Evolutionary conservation across 2,329 filamentous ascomycete genomes (phyloP).

Genomic region (Curvularia hawaiiensis): DNA sequence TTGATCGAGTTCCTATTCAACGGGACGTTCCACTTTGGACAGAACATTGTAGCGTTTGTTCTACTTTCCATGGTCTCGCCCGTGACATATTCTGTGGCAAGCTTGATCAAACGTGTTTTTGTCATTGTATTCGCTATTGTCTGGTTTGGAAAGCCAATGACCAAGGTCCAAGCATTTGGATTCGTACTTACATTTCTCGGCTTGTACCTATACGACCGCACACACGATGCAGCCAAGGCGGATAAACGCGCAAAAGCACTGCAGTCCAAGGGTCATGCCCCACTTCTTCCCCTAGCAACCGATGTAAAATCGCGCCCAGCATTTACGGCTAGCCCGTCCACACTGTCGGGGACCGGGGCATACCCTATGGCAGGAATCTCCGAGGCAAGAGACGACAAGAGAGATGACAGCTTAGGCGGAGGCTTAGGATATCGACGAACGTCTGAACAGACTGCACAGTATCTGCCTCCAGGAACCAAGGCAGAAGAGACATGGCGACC

Average conservation of each 20-base stretch:
- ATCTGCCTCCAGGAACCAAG: slow-evolving; percentile 79
- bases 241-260: slow-evolving; percentile 73
- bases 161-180: slow-evolving; percentile 78
- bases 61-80: slow-evolving; percentile 92
- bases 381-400: slow-evolving; percentile 57
- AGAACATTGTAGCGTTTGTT: slow-evolving; percentile 94
- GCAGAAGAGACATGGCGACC: slow-evolving; percentile 81
- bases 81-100: slow-evolving; percentile 96
- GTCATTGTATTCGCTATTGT: slow-evolving; percentile 94
- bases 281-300: slow-evolving; percentile 69
- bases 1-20: slow-evolving; percentile 94
- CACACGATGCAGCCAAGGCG: slow-evolving; percentile 83
- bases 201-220: slow-evolving; percentile 94
- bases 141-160: slow-evolving; percentile 94
- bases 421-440: slow-evolving; percentile 53
- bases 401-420: slow-evolving; percentile 58
- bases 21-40: slow-evolving; percentile 92
- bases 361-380: slow-evolving; percentile 34
- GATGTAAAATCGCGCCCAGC: slow-evolving; percentile 30
- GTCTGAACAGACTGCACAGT: slow-evolving; percentile 52
- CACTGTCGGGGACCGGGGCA: slow-evolving; percentile 41
- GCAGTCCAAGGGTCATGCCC: slow-evolving; percentile 66
- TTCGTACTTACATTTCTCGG: slow-evolving; percentile 90
- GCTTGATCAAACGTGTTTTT: slow-evolving; percentile 94
- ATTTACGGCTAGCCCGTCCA: slow-evolving; percentile 50